Conservation (phyloP, 352 stramenopile species). For the Phytophthora fragariae region DNA sequence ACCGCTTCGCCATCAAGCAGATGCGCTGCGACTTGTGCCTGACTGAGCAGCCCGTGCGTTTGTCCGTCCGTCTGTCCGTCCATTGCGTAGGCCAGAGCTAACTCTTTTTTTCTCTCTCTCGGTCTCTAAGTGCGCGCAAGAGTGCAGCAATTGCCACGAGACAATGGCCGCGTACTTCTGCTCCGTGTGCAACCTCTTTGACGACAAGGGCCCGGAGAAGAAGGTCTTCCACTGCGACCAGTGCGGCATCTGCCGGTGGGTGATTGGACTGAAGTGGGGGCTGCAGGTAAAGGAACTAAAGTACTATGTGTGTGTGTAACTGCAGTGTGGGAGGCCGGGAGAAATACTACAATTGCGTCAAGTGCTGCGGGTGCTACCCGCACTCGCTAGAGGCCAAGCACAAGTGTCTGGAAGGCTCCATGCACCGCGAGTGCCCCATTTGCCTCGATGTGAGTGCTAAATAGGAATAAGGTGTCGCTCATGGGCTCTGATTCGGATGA, state of each 20-base stretch:
- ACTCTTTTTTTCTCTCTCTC: not conserved
- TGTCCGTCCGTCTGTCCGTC: not conserved
- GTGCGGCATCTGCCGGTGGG: constrained; percentile 79
- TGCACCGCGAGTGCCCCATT: constrained; percentile 86
- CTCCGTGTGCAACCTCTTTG: constrained; percentile 76
- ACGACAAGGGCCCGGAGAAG: constrained; percentile 66
- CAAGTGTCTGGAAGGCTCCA: constrained; percentile 82
- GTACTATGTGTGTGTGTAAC: not conserved
- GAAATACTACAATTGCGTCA: constrained; percentile 85
- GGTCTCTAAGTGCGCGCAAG: constrained; percentile 53
- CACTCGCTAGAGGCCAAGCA: constrained; percentile 74
- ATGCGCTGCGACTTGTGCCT: constrained; percentile 77
- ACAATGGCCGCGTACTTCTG: constrained; percentile 77
- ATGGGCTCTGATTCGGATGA: not conserved
- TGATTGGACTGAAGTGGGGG: not conserved
- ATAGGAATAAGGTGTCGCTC: not conserved
- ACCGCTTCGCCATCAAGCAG: constrained; percentile 73
- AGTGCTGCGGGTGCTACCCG: constrained; percentile 83
- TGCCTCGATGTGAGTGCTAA: constrained; percentile 65
- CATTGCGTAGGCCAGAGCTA: not conserved
- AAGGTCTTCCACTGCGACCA: constrained; percentile 80
- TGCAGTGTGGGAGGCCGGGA: constrained; percentile 72
- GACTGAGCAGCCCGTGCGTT: constrained; percentile 63
- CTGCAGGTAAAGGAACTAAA: not conserved
- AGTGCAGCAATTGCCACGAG: constrained; percentile 54